A percentile compares a stretch with the other conserved stretches of the same genome.
phyloP scores from a whole-genome alignment of 805 yeast genomes.

The Diddensiella caesifluorescens region DNA sequence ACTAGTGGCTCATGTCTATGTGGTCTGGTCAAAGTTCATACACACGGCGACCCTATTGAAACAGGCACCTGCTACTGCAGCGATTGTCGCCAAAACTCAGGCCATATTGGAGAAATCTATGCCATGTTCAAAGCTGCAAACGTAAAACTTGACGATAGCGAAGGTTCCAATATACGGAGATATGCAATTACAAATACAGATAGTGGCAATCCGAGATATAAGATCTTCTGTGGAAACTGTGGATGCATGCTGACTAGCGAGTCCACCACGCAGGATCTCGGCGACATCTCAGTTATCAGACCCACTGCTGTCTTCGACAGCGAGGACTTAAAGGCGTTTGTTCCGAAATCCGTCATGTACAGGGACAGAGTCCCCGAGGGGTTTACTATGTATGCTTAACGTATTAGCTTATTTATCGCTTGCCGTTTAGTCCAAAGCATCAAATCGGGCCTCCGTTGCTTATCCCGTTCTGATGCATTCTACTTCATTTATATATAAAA shows the following conservation, averaged over 20 bases:
- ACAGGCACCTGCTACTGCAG: constrained; percentile 8
- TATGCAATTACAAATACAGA: constrained; percentile 6
- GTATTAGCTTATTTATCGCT: too few relatives aligned
- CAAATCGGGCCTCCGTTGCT: too few relatives aligned
- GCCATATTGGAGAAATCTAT: constrained; percentile 9
- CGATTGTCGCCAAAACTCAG: constrained; percentile 13
- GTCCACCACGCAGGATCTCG: constrained; percentile 7
- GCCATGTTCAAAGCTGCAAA: not conserved
- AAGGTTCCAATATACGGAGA: not conserved
- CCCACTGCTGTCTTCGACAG: not conserved
- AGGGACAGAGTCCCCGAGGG: too few relatives aligned
- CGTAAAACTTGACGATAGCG: constrained; percentile 4
- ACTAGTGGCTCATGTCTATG: constrained; percentile 9
- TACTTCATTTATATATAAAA: too few relatives aligned
- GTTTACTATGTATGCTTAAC: too few relatives aligned
- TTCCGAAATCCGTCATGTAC: too few relatives aligned
- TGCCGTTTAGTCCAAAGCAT: too few relatives aligned
- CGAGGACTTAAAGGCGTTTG: not conserved
- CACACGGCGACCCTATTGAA: constrained; percentile 1
- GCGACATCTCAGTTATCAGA: not conserved
- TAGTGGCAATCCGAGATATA: constrained; percentile 8
- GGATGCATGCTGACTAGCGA: constrained; percentile 6
- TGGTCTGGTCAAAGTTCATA: constrained; percentile 2
- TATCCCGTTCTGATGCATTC: too few relatives aligned
- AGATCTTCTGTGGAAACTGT: constrained; percentile 9